Percentiles rank a stretch among this genome's conserved stretches.
Evolutionary conservation across 371 early-diverging fungal genomes (phyloP).

Genomic region (Apophysomyces trapeziformis): DNA sequence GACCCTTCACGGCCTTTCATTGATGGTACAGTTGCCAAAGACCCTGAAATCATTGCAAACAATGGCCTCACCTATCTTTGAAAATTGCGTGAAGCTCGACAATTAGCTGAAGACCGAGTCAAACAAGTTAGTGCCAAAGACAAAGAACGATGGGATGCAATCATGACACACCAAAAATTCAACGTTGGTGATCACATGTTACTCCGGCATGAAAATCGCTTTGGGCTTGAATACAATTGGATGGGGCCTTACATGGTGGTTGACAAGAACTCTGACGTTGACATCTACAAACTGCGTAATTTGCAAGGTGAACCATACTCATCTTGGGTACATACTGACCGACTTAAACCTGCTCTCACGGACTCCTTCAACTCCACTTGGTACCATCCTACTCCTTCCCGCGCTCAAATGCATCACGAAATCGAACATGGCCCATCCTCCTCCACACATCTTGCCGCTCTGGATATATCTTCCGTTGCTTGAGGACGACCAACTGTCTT

Average conservation of each 20-base stretch:
- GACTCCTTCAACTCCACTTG: not conserved
- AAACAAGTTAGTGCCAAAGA: not conserved
- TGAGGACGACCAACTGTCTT: not conserved
- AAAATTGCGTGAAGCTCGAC: not conserved
- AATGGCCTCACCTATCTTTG: not conserved
- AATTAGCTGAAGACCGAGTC: not conserved
- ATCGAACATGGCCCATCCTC: not conserved
- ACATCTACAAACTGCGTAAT: slow-evolving; percentile 1
- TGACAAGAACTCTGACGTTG: not conserved
- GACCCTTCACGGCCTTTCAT: slow-evolving; percentile 12
- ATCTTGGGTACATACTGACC: slow-evolving; percentile 8
- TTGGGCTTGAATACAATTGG: slow-evolving; percentile 20
- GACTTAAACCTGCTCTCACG: not conserved
- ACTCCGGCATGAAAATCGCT: slow-evolving; percentile 12
- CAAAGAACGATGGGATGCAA: slow-evolving; percentile 11
- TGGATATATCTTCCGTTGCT: not conserved
- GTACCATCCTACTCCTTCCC: not conserved
- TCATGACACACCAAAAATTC: slow-evolving; percentile 5
- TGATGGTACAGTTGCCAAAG: too few species aligned
- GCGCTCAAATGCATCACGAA: not conserved
- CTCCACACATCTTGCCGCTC: not conserved
- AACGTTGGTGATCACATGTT: slow-evolving; percentile 10
- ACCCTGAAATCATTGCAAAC: not conserved
- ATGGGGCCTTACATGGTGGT: slow-evolving; percentile 18
- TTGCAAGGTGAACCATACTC: not conserved